These are phyloP conservation scores for Suillus luteus DNA, from an alignment of 768 basidiomycete genomes.

Conservation along the genomic window DNA sequence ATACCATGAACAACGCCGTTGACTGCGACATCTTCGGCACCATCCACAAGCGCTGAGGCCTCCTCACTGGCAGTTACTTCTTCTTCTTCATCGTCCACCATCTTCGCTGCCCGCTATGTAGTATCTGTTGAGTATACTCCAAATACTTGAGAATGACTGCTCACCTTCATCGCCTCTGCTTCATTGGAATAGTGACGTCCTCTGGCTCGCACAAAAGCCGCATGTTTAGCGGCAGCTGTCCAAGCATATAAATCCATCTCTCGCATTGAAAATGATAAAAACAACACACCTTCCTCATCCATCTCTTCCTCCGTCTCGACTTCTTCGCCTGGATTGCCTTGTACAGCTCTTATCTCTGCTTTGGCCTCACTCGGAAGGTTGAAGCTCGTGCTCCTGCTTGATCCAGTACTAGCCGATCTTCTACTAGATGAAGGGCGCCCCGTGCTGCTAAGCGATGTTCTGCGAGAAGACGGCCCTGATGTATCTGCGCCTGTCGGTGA, in stretches of 20 bases:
- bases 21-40: slow-evolving; percentile 8
- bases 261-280: slow-evolving; percentile 6
- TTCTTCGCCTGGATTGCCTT: slow-evolving; percentile 47
- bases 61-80: slow-evolving; percentile 22
- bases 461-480: slow-evolving; percentile 71
- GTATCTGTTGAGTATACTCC: slow-evolving; percentile 7
- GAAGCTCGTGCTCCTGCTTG: slow-evolving; percentile 83
- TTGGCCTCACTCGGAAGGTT: slow-evolving; percentile 73
- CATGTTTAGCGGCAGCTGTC: slow-evolving; percentile 79
- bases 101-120: slow-evolving; percentile 58
- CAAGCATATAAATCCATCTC: slow-evolving; percentile 5
- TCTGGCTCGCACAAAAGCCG: slow-evolving; percentile 76
- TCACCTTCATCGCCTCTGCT: slow-evolving; percentile 90
- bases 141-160: slow-evolving; percentile 10
- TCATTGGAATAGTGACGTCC: slow-evolving; percentile 90
- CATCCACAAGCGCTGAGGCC: slow-evolving; percentile 10
- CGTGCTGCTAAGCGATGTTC: slow-evolving; percentile 71
- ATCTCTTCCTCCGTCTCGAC: slow-evolving; percentile 77
- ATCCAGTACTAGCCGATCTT: slow-evolving; percentile 63
- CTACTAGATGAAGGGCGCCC: slow-evolving; percentile 55
- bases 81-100: slow-evolving; percentile 55
- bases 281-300: slow-evolving; percentile 80
- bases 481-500: slow-evolving; percentile 64
- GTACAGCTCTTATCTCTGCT: slow-evolving; percentile 54
- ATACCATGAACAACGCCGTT: slow-evolving; percentile 27